Conservation (phyloP, 495 filamentous ascomycete species). For the Daldinia bambusicola region DNA sequence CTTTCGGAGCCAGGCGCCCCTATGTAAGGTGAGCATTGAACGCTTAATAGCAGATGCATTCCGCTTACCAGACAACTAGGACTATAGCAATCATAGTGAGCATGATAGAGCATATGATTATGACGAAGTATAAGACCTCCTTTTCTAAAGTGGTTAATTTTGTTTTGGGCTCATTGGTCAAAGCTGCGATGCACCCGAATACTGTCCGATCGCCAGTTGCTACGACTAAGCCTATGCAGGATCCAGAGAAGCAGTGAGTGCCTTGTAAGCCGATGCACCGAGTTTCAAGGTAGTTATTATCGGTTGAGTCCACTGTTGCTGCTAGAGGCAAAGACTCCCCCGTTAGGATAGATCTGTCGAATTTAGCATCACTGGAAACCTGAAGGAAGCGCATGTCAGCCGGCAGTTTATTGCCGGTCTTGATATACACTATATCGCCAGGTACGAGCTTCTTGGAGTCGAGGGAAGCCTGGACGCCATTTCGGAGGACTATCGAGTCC, state of each 20-base stretch:
- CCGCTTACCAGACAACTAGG: conserved; percentile 65
- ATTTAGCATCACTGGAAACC: conserved; percentile 71
- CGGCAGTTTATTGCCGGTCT: conserved; percentile 72
- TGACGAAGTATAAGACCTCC: conserved; percentile 74
- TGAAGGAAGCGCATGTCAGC: conserved; percentile 75
- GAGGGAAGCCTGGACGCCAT: conserved; percentile 60
- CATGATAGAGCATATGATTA: conserved; percentile 69
- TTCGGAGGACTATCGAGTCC: conserved; percentile 68
- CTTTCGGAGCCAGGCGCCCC: conserved; percentile 71
- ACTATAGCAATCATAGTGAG: conserved; percentile 64
- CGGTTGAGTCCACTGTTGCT: conserved; percentile 68
- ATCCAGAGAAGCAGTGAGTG: conserved; percentile 73
- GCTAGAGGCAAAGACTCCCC: conserved; percentile 70
- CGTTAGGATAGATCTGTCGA: conserved; percentile 77
- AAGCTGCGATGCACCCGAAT: conserved; percentile 74
- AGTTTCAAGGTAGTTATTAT: conserved; percentile 79
- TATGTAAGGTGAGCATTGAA: conserved; percentile 41
- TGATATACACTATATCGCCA: conserved; percentile 71
- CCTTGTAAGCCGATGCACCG: conserved; percentile 78
- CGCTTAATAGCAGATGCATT: not conserved
- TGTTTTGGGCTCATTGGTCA: conserved; percentile 69
- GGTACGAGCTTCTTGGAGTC: conserved; percentile 70
- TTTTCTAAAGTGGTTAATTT: conserved; percentile 73
- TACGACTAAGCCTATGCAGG: conserved; percentile 71
- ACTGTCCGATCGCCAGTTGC: conserved; percentile 66